These are phyloP conservation scores for Triglochin maritima DNA, from an alignment of 106 monocot species.

Conservation along the genomic window DNA sequence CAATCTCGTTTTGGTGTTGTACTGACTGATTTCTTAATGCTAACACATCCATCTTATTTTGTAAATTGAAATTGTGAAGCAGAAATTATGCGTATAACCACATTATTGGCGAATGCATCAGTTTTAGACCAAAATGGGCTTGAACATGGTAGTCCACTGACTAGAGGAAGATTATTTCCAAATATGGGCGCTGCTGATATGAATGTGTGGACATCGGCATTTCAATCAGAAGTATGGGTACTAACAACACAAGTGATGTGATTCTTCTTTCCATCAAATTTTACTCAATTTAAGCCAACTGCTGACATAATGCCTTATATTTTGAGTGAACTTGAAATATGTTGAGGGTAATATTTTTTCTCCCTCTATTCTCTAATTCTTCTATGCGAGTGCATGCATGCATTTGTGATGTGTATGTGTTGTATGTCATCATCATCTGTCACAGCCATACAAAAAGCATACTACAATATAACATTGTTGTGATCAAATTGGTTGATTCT, in stretches of 20 bases:
- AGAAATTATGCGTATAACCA: conserved; percentile 97
- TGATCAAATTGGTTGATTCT: too few species aligned
- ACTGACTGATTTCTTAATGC: conserved; percentile 52
- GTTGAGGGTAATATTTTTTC: too few species aligned
- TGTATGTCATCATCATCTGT: too few species aligned
- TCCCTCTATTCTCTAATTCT: too few species aligned
- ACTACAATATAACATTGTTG: too few species aligned
- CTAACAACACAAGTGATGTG: conserved; percentile 65
- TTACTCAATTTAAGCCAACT: conserved; percentile 17
- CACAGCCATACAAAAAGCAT: too few species aligned
- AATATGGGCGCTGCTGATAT: conserved; percentile 82
- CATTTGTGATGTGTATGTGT: too few species aligned
- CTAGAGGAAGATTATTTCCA: conserved; percentile 74
- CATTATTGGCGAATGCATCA: conserved; percentile 95
- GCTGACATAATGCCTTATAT: too few species aligned
- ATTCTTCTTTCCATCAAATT: conserved; percentile 47
- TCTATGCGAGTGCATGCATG: too few species aligned
- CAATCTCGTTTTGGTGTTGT: conserved; percentile 5
- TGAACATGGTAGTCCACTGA: conserved; percentile 96
- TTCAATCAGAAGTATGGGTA: conserved; percentile 97
- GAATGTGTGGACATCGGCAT: conserved; percentile 83
- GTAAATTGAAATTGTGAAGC: conserved; percentile 84
- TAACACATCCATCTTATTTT: conserved; percentile 60
- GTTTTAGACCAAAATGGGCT: conserved; percentile 77
- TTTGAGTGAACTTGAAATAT: too few species aligned